Conservation (phyloP, 805 yeast genomes). For the Pichia eremophila region DNA sequence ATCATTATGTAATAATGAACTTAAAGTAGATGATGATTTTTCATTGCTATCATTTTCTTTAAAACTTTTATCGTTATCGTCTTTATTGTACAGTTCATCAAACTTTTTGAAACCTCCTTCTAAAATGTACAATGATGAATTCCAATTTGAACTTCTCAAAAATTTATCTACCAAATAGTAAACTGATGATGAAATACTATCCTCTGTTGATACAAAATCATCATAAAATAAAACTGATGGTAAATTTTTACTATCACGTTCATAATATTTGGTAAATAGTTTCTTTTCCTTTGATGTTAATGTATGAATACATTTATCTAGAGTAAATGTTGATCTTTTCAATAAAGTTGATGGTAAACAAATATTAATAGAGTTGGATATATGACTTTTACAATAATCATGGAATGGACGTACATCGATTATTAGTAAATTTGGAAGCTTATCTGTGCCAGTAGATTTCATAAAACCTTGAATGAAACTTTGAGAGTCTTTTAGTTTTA, state of each 20-base stretch:
- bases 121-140: slow-evolving; percentile 34
- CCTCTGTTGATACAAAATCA: slow-evolving; percentile 23
- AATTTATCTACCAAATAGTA: slow-evolving; percentile 42
- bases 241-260: slow-evolving; percentile 20
- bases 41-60: neutral
- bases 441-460: slow-evolving; percentile 17
- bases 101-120: slow-evolving; percentile 34
- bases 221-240: slow-evolving; percentile 49
- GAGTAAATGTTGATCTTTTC: slow-evolving; percentile 62
- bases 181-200: slow-evolving; percentile 29
- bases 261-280: slow-evolving; percentile 30
- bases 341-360: slow-evolving; percentile 86
- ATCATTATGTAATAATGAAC: neutral
- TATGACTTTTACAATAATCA: slow-evolving; percentile 52
- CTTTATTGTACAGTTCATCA: slow-evolving; percentile 5
- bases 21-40: neutral
- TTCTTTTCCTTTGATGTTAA: slow-evolving; percentile 43
- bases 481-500: slow-evolving; percentile 13
- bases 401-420: slow-evolving; percentile 78
- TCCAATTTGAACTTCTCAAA: slow-evolving; percentile 28
- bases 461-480: slow-evolving; percentile 9
- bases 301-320: slow-evolving; percentile 53
- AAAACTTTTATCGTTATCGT: neutral
- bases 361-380: slow-evolving; percentile 58
- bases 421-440: slow-evolving; percentile 31